Conservation (phyloP, 1,284 basidiomycete genomes). For the Schizophyllum amplum region DNA sequence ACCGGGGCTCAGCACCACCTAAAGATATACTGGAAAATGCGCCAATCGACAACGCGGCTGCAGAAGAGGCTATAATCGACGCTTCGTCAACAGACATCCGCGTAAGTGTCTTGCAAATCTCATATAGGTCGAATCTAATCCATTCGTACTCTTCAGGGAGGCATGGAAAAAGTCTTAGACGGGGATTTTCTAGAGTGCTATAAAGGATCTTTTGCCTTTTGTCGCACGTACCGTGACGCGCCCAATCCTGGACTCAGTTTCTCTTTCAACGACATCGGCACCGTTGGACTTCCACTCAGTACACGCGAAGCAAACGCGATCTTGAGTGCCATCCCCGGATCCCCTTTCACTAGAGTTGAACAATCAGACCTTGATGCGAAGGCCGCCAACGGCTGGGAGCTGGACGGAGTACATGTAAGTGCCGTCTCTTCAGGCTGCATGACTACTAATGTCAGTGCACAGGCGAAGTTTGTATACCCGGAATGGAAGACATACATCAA, state of each 20-base stretch:
- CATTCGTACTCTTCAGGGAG: background rate
- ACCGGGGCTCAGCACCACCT: no score
- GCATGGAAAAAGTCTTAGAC: background rate
- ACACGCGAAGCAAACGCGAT: background rate
- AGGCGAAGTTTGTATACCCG: constrained; percentile 24
- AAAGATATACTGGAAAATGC: no score
- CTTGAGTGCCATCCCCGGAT: no score
- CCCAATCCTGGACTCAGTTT: background rate
- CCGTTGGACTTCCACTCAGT: background rate
- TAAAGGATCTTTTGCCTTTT: background rate
- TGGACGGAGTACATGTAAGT: background rate
- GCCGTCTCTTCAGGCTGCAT: background rate
- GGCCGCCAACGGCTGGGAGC: no score
- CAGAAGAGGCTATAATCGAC: background rate
- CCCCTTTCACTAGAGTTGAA: no score
- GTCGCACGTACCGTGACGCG: background rate
- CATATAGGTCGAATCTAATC: background rate
- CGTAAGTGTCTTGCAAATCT: background rate
- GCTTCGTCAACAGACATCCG: background rate
- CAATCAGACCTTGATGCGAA: no score
- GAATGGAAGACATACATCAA: constrained; percentile 24
- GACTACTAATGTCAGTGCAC: no score
- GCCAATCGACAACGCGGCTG: no score
- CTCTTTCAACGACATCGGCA: background rate
- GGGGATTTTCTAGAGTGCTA: background rate